Percentiles rank a stretch among this genome's conserved stretches.
Conservation (phyloP, 2,329 filamentous ascomycete species). For the Sclerotinia spermophila region DNA sequence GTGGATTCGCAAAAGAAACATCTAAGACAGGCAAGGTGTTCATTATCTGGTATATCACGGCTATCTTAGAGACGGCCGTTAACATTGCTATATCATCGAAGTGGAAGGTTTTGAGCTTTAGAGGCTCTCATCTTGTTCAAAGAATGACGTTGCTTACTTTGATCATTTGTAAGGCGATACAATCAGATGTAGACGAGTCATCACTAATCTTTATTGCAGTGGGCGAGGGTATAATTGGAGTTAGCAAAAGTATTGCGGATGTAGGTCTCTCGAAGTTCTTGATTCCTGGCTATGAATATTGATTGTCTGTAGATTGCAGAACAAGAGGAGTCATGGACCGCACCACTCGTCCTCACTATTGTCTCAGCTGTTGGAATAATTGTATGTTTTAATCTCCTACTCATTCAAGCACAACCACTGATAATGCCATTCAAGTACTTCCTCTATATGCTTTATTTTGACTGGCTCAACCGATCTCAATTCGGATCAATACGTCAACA, state of each 20-base stretch:
- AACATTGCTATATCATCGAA: slow-evolving; percentile 28
- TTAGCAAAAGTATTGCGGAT: slow-evolving; percentile 27
- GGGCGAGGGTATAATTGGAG: slow-evolving; percentile 31
- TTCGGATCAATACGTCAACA: slow-evolving; percentile 27
- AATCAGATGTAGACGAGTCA: neutral
- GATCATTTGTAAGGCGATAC: slow-evolving; percentile 43
- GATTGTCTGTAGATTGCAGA: neutral
- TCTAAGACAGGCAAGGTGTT: neutral
- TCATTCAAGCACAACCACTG: neutral
- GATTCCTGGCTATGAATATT: neutral
- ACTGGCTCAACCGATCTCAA: slow-evolving; percentile 24
- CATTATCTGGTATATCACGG: slow-evolving; percentile 27
- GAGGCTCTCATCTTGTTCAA: slow-evolving; percentile 55
- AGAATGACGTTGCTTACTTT: slow-evolving; percentile 56
- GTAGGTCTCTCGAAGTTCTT: slow-evolving; percentile 13
- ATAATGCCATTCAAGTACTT: slow-evolving; percentile 24
- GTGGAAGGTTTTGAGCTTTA: slow-evolving; percentile 46
- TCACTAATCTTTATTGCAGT: slow-evolving; percentile 16
- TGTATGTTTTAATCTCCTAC: neutral
- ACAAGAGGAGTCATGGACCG: neutral
- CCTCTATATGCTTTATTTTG: slow-evolving; percentile 33
- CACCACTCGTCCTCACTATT: neutral
- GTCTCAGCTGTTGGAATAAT: slow-evolving; percentile 14
- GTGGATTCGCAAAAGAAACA: neutral
- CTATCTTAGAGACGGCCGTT: slow-evolving; percentile 25